These are phyloP conservation scores for Taphrina communis DNA, from an alignment of 1,139 yeast genomes.

Conservation along the genomic window DNA sequence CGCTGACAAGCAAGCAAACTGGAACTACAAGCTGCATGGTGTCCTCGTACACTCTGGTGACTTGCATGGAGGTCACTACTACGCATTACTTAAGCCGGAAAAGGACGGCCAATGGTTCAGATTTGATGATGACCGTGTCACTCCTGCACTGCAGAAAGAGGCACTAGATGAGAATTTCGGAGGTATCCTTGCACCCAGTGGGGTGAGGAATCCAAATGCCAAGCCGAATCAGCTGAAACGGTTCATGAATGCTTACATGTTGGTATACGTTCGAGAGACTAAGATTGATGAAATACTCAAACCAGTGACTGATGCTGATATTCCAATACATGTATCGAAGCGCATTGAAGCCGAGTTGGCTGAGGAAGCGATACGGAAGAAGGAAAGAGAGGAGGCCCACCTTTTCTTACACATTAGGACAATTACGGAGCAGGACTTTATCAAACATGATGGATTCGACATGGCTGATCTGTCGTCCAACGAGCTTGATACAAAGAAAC, in stretches of 20 bases:
- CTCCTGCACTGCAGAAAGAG: constrained; percentile 79
- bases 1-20: constrained; percentile 62
- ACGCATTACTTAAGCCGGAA: constrained; percentile 87
- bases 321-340: constrained; percentile 73
- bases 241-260: constrained; percentile 95
- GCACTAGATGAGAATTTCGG: constrained; percentile 95
- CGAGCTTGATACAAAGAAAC: constrained; percentile 55
- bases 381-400: constrained; percentile 78
- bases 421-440: constrained; percentile 61
- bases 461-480: constrained; percentile 54
- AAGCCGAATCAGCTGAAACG: constrained; percentile 56
- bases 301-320: constrained; percentile 61
- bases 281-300: constrained; percentile 66
- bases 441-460: constrained; percentile 75
- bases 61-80: constrained; percentile 93
- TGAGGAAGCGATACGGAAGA: constrained; percentile 63
- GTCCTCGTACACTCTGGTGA: constrained; percentile 96
- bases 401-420: constrained; percentile 68
- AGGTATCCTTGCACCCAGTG: constrained; percentile 61
- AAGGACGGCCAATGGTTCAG: constrained; percentile 78
- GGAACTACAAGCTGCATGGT: constrained; percentile 81
- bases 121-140: constrained; percentile 94
- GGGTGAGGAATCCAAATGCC: constrained; percentile 55
- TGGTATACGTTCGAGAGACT: constrained; percentile 81
- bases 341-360: constrained; percentile 67